Evolutionary conservation across 208 protist genomes (phyloP).

Genomic region (Wallacemonas sp.): DNA sequence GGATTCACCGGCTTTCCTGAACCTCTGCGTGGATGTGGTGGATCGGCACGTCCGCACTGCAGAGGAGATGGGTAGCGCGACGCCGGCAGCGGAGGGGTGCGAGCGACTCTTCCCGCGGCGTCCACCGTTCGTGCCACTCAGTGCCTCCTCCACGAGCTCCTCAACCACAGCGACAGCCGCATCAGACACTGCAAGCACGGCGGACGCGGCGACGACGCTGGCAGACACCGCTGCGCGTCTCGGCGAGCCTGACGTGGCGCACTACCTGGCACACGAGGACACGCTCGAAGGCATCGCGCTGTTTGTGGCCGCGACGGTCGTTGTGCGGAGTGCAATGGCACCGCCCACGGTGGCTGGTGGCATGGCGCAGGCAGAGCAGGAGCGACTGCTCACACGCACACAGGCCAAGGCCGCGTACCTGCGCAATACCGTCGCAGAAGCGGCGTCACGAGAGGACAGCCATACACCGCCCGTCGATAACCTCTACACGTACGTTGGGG

Average conservation of each 20-base stretch:
- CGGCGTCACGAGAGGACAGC: too few species aligned
- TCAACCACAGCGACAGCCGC: not conserved
- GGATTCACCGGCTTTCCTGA: conserved; percentile 3
- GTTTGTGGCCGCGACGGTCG: not conserved
- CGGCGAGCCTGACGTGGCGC: not conserved
- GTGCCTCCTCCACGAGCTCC: not conserved
- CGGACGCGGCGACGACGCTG: not conserved
- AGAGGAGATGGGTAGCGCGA: not conserved
- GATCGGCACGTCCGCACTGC: not conserved
- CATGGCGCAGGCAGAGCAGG: not conserved
- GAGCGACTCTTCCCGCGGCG: not conserved
- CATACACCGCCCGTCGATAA: not conserved
- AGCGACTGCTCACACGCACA: not conserved
- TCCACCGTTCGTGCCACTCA: not conserved
- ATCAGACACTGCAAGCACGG: not conserved
- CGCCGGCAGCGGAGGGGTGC: too few species aligned
- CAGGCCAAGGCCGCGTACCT: not conserved
- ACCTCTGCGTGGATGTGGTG: not conserved
- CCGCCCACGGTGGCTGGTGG: not conserved
- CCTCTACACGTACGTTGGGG: not conserved
- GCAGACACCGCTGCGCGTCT: not conserved
- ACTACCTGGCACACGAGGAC: conserved; percentile 1
- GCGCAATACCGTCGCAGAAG: not conserved
- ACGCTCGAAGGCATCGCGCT: not conserved
- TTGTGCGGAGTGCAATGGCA: not conserved